Base-by-base conservation (phyloP, 371 early-diverging fungal genomes). In the Actinomucor elegans region DNA sequence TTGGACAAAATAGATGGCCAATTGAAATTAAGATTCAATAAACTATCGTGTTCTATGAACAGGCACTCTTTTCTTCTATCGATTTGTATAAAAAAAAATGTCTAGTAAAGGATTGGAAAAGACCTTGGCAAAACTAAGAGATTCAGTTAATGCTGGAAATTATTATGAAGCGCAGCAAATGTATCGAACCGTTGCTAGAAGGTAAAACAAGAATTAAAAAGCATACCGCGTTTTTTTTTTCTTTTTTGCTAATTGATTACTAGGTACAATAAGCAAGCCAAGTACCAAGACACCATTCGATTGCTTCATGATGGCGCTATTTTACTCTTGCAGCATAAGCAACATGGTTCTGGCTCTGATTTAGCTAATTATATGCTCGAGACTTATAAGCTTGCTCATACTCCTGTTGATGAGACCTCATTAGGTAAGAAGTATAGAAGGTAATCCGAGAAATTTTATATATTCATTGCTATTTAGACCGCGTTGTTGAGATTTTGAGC, bases 131-230 rank as follows among this genome's bases (percentile, higher is more conserved):
- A 89, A 88, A 55, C 75, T 90, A 24, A 75, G 86, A 59, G 69
- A 70, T 36, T 81, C 85, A 28, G 83, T 90, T n/a, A 76, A 80
- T 38, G 85, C 79, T 51, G 93, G 91, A 24, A 89, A 93, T 70
- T 94, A 89, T 68, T 94, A 94, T 75, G 94, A 92, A 62, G 92
- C 93, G 5, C 94, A 94, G 62, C 94, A 94, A 69, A 92, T 93
- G 92, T 91, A 91, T 68, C 86, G 91, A 57, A 93, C 94, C 21
- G 90, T 93, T 32, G 86, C 88, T 64, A 87, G 88, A 73, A 79
- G 94, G 90, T 92, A 83, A 53, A 64, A 49, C 4, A 12, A n/a
- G 1, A 29, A 17, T 6, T 29, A 20, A 26, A 41, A 27, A 27
- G 4, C 41, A 26, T 33, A 20, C 12, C 36, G 28, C 42, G 33